These are phyloP conservation scores for Plasmodium inui DNA, from an alignment of 169 alveolate species.

Conservation along the genomic window DNA sequence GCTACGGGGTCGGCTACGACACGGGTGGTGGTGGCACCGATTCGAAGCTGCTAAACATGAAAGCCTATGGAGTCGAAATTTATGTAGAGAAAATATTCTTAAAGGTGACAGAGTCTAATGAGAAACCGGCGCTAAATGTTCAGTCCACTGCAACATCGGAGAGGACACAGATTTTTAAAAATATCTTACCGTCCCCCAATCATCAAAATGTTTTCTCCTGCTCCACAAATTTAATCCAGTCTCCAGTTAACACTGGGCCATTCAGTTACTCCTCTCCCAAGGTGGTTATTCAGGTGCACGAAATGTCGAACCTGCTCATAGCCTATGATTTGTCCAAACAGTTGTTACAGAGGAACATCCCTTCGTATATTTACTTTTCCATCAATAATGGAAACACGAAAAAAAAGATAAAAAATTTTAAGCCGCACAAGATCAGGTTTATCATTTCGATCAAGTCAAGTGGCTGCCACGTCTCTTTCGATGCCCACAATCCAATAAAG, in stretches of 20 bases:
- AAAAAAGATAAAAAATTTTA: constrained; percentile 50
- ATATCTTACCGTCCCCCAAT: constrained; percentile 10
- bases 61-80: constrained; percentile 71
- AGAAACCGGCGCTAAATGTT: constrained; percentile 31
- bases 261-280: constrained; percentile 51
- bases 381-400: constrained; percentile 34
- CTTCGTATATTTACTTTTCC: constrained; percentile 51
- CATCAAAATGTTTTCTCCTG: constrained; percentile 50
- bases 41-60: constrained; percentile 5
- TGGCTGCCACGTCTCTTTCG: constrained; percentile 20
- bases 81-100: constrained; percentile 46
- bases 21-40: not conserved
- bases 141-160: constrained; percentile 15
- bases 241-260: not conserved
- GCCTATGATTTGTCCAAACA: constrained; percentile 71
- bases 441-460: constrained; percentile 54
- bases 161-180: constrained; percentile 44
- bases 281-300: constrained; percentile 48
- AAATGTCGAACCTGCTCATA: constrained; percentile 22
- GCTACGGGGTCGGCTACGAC: not conserved
- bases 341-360: constrained; percentile 42
- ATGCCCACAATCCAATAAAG: constrained; percentile 17
- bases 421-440: constrained; percentile 40
- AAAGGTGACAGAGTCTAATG: constrained; percentile 42
- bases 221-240: constrained; percentile 22